A percentile compares a stretch with the other conserved stretches of the same genome.
Conservation (phyloP, 257 asterid species). For the Perilla frutescens region DNA sequence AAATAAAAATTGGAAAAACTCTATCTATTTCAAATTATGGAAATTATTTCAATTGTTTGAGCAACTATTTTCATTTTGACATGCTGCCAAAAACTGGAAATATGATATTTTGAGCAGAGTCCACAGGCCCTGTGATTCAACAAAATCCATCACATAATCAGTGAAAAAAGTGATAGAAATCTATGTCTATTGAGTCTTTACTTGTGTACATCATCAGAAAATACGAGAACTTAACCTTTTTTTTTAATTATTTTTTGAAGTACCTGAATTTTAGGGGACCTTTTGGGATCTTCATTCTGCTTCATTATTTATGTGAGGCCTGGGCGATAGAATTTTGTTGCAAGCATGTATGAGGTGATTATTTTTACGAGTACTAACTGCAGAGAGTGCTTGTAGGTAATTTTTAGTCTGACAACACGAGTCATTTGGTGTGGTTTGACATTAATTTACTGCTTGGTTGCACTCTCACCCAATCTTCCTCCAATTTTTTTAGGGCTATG, state of each 20-base stretch:
- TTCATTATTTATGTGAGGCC: conserved; percentile 5
- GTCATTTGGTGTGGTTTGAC: conserved; percentile 5
- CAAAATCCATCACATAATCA: background rate
- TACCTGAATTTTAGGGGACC: background rate
- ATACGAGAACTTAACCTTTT: background rate
- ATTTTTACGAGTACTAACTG: background rate
- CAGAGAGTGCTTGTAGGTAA: background rate
- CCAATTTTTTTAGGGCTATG: conserved; percentile 79
- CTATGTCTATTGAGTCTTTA: background rate
- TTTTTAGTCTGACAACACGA: background rate
- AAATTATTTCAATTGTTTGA: too few relatives aligned
- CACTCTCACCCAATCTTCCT: conserved; percentile 23
- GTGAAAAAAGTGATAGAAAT: background rate
- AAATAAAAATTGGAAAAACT: too few relatives aligned
- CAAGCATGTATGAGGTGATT: background rate
- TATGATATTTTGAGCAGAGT: background rate
- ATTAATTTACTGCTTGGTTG: conserved; percentile 20
- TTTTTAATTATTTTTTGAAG: background rate
- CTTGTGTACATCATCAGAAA: background rate
- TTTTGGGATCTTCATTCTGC: background rate
- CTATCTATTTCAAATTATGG: too few relatives aligned
- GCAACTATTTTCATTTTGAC: background rate
- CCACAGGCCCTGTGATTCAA: too few relatives aligned
- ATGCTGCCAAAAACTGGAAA: background rate
- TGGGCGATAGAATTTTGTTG: background rate